A percentile compares a stretch with the other conserved stretches of the same genome.
Evolutionary conservation across 345 rosid genomes (phyloP).

Genomic region (Dipteronia sinensis): DNA sequence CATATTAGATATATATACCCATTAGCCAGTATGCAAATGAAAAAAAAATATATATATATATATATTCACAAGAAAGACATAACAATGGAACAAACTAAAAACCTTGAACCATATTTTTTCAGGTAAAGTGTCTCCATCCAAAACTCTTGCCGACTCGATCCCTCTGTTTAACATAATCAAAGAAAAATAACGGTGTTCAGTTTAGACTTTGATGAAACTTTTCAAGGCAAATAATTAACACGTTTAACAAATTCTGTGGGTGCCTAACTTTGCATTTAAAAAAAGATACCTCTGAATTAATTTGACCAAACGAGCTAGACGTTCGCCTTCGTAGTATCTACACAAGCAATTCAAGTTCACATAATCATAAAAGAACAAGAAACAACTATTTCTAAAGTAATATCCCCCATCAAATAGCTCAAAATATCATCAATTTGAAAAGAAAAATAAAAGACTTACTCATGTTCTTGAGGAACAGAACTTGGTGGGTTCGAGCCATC

Average conservation of each 20-base stretch:
- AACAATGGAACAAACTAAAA: background rate
- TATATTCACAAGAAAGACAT: background rate
- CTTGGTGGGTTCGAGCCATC: conserved; percentile 11
- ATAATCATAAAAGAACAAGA: background rate
- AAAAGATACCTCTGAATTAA: conserved; percentile 48
- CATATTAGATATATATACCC: background rate
- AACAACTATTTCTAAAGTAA: background rate
- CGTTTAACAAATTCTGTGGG: background rate
- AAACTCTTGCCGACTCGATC: conserved; percentile 46
- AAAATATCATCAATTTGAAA: background rate
- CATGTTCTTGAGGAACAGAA: conserved; percentile 22
- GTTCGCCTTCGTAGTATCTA: conserved; percentile 63
- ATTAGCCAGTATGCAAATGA: background rate
- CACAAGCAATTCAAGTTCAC: conserved; percentile 1
- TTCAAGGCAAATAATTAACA: background rate
- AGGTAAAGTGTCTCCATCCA: conserved; percentile 54
- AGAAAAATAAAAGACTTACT: conserved; percentile 16
- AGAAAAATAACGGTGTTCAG: background rate
- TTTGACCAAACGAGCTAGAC: conserved; percentile 51
- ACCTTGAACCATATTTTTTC: conserved; percentile 84
- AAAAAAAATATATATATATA: background rate
- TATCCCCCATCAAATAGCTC: background rate
- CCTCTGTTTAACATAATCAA: conserved; percentile 37
- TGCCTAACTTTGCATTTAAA: background rate
- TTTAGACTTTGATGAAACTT: too few species aligned